phyloP scores from a whole-genome alignment of 2,329 filamentous ascomycete genomes.

The Colletotrichum liaoningense region DNA sequence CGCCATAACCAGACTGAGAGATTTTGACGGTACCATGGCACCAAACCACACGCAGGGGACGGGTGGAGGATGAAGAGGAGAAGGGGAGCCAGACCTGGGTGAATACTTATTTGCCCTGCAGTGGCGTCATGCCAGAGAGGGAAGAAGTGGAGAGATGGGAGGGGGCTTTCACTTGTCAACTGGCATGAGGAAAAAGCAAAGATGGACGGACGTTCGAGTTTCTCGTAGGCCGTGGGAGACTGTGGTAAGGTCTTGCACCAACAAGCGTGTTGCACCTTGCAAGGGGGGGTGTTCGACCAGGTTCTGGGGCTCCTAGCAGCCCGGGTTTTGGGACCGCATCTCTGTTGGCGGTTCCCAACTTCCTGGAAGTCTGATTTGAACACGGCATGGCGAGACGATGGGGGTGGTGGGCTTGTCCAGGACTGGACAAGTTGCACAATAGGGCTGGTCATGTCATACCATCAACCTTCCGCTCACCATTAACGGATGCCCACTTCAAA shows the following conservation, averaged over 20 bases:
- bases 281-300: neutral
- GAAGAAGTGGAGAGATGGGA: slow-evolving; percentile 5
- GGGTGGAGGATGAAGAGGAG: neutral
- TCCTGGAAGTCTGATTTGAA: neutral
- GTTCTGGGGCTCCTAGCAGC: neutral
- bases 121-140: neutral
- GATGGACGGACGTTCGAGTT: neutral
- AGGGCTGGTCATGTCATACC: neutral
- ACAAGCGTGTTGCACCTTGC: neutral
- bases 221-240: neutral
- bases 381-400: neutral
- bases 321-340: neutral
- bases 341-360: neutral
- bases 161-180: neutral
- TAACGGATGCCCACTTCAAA: neutral
- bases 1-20: neutral
- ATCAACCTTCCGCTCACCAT: neutral
- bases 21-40: neutral
- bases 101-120: neutral
- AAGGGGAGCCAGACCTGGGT: neutral
- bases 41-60: neutral
- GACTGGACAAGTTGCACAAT: neutral
- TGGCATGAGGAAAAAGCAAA: neutral
- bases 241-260: neutral
- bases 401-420: neutral